Conservation (phyloP, 1,284 basidiomycete genomes). For the Pholiota adiposa region DNA sequence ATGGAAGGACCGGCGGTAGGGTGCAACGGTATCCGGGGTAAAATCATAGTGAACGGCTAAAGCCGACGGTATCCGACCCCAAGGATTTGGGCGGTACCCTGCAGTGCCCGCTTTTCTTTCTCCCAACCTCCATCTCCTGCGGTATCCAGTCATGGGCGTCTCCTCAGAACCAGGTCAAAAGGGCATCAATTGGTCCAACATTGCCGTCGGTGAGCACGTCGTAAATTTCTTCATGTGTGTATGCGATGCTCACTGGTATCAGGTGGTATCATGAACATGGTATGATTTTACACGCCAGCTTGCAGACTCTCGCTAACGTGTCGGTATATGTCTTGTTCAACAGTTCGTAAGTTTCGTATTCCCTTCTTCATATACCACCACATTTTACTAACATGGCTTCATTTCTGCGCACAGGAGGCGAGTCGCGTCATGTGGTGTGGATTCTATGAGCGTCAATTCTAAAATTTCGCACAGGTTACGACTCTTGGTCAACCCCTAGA, state of each 20-base stretch:
- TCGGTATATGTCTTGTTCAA: constrained; percentile 12
- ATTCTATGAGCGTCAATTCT: constrained; percentile 5
- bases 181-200: constrained; percentile 98
- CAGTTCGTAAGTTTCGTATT: constrained; percentile 60
- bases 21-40: constrained; percentile 1
- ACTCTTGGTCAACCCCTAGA: constrained; percentile 98
- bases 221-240: constrained; percentile 14
- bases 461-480: constrained; percentile 68
- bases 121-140: constrained; percentile 22
- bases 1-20: no score
- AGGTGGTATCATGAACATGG: constrained; percentile 98
- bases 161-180: constrained; percentile 88
- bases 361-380: constrained; percentile 1
- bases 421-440: constrained; percentile 26
- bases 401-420: constrained; percentile 44
- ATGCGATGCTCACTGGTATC: constrained; percentile 27
- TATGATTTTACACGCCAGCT: constrained; percentile 36
- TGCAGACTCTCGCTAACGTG: constrained; percentile 9
- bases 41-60: constrained; percentile 20
- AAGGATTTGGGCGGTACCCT: constrained; percentile 12
- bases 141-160: constrained; percentile 64
- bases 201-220: constrained; percentile 83
- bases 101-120: constrained; percentile 20
- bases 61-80: constrained; percentile 27
- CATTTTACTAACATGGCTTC: constrained; percentile 23